Conservation (phyloP, 805 yeast genomes). For the Tetrapisispora iriomotensis region DNA sequence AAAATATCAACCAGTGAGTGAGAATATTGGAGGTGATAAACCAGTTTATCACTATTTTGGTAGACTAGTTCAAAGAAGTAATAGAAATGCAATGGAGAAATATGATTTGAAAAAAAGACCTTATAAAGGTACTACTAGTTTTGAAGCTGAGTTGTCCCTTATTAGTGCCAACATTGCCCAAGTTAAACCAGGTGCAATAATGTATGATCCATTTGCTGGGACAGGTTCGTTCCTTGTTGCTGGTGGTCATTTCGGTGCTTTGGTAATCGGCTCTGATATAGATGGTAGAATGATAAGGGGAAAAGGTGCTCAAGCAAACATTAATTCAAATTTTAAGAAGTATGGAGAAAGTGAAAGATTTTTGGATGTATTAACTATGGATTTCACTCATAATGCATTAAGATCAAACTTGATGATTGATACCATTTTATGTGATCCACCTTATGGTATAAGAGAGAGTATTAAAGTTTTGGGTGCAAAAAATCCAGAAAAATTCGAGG, state of each 20-base stretch:
- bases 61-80: conserved; percentile 52
- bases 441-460: conserved; percentile 95
- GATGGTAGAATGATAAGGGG: conserved; percentile 77
- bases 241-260: conserved; percentile 74
- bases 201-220: conserved; percentile 94
- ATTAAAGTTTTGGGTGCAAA: conserved; percentile 84
- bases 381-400: conserved; percentile 84
- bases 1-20: conserved; percentile 47
- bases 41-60: conserved; percentile 68
- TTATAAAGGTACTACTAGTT: conserved; percentile 92
- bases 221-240: conserved; percentile 92
- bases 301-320: conserved; percentile 34
- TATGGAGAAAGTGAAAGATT: conserved; percentile 50
- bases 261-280: conserved; percentile 80
- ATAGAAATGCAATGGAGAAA: conserved; percentile 59
- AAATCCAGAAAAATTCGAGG: conserved; percentile 55
- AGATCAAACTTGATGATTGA: conserved; percentile 56
- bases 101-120: conserved; percentile 75
- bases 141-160: conserved; percentile 86
- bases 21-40: conserved; percentile 32
- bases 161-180: conserved; percentile 84
- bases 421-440: conserved; percentile 90
- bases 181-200: conserved; percentile 50
- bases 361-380: conserved; percentile 80
- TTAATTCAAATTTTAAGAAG: conserved; percentile 61